Percentiles rank a stretch among this genome's conserved stretches.
Conservation (phyloP, 345 rosid species). For the Eucalyptus cloeziana region DNA sequence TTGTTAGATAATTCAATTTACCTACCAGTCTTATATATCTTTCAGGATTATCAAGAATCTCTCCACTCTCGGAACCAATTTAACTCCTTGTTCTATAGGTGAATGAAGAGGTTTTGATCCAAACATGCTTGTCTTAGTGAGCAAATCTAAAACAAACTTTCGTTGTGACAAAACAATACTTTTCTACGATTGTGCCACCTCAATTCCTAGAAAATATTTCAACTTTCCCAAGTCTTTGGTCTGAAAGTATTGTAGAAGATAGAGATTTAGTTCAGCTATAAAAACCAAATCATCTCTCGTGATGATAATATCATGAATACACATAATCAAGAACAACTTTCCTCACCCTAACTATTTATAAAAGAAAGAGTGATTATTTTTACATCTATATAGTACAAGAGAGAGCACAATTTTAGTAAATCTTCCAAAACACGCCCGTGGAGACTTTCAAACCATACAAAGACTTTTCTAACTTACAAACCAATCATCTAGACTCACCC, state of each 20-base stretch:
- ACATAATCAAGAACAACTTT: background rate
- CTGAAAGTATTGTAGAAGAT: background rate
- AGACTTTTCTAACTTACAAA: background rate
- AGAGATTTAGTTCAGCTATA: background rate
- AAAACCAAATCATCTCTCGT: background rate
- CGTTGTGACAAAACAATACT: background rate
- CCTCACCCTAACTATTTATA: background rate
- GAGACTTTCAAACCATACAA: background rate
- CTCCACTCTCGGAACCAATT: background rate
- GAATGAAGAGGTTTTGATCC: background rate
- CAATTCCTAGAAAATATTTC: background rate
- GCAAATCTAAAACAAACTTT: background rate
- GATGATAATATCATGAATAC: background rate
- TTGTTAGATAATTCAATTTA: background rate
- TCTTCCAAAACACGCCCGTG: background rate
- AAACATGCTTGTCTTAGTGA: background rate
- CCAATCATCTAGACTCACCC: background rate
- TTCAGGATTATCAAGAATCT: background rate
- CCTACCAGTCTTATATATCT: background rate
- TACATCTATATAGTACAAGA: background rate
- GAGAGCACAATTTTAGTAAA: background rate
- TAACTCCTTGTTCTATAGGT: background rate
- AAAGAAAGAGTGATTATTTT: background rate
- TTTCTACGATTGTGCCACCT: background rate
- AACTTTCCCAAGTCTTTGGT: background rate